phyloP scores from a whole-genome alignment of 1,284 basidiomycete species.

The Tremellales sp. region DNA sequence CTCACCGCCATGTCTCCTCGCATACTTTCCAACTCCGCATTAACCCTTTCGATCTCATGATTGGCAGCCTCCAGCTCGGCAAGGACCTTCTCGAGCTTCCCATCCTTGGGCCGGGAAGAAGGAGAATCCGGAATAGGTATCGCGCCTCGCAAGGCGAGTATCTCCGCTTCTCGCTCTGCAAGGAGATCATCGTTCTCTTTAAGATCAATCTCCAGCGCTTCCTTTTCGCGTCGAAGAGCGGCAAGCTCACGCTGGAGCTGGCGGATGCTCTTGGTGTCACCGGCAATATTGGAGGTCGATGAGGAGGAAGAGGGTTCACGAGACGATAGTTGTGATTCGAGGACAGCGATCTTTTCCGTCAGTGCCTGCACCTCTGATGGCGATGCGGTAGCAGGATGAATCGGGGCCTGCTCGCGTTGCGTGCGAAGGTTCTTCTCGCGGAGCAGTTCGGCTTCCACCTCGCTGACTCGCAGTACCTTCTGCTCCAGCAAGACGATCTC shows the following conservation, averaged over 20 bases:
- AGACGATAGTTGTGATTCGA: slow-evolving; percentile 20
- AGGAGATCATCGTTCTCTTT: slow-evolving; percentile 24
- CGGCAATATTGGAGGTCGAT: slow-evolving; percentile 6
- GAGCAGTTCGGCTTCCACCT: slow-evolving; percentile 18
- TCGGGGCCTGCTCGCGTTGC: background rate
- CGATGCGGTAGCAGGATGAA: background rate
- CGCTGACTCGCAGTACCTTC: slow-evolving; percentile 3
- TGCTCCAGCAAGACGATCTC: background rate
- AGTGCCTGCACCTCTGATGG: slow-evolving; percentile 1
- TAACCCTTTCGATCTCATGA: background rate
- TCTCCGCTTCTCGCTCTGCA: slow-evolving; percentile 22
- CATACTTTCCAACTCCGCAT: background rate
- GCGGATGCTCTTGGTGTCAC: too few relatives aligned
- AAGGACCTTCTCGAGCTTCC: slow-evolving; percentile 3
- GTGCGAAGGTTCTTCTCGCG: slow-evolving; percentile 10
- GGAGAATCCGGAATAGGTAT: slow-evolving; percentile 21
- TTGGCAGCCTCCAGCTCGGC: background rate
- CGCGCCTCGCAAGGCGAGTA: slow-evolving; percentile 15
- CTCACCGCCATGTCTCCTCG: slow-evolving; percentile 15
- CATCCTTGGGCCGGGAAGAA: too few relatives aligned
- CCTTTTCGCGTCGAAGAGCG: slow-evolving; percentile 18
- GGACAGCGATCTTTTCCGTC: slow-evolving; percentile 11
- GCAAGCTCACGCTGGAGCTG: slow-evolving; percentile 26
- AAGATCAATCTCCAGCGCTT: slow-evolving; percentile 18
- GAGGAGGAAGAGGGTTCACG: slow-evolving; percentile 1